These are phyloP conservation scores for Vigna unguiculata DNA, from an alignment of 306 rosid species.

Conservation along the genomic window DNA sequence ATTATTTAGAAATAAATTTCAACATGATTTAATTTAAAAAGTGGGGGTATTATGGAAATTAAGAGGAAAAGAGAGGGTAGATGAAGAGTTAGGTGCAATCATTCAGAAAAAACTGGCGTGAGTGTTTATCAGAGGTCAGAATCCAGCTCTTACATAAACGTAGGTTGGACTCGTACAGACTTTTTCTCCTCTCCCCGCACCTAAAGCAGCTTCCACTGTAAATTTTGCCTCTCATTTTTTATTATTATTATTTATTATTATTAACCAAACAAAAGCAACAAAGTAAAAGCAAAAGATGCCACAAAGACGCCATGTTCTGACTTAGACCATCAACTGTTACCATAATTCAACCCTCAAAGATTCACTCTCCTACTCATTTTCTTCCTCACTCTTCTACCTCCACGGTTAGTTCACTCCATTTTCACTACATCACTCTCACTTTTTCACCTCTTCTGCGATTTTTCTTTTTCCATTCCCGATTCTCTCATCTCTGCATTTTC, in stretches of 20 bases:
- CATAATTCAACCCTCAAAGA: slow-evolving; percentile 29
- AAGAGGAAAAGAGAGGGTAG: slow-evolving; percentile 26
- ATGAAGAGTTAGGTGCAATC: neutral
- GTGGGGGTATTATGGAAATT: slow-evolving; percentile 43
- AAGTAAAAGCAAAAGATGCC: slow-evolving; percentile 37
- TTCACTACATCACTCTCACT: neutral
- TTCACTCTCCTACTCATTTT: slow-evolving; percentile 23
- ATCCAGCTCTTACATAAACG: slow-evolving; percentile 56
- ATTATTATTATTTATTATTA: neutral
- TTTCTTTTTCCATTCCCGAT: neutral
- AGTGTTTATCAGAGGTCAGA: slow-evolving; percentile 7
- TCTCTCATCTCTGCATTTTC: neutral
- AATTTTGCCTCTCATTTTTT: neutral
- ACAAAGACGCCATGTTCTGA: slow-evolving; percentile 27
- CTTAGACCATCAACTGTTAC: slow-evolving; percentile 24
- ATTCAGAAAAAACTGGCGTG: slow-evolving; percentile 38
- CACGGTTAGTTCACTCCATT: slow-evolving; percentile 50
- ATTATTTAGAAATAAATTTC: too few relatives aligned
- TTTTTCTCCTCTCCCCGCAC: neutral
- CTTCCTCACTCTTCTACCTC: slow-evolving; percentile 25
- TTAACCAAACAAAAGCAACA: slow-evolving; percentile 45
- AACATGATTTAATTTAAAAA: neutral
- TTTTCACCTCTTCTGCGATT: neutral
- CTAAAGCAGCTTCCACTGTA: neutral
- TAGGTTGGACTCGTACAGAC: slow-evolving; percentile 56